Evolutionary conservation across 768 basidiomycete genomes (phyloP).

Genomic region (Lactarius indigo): DNA sequence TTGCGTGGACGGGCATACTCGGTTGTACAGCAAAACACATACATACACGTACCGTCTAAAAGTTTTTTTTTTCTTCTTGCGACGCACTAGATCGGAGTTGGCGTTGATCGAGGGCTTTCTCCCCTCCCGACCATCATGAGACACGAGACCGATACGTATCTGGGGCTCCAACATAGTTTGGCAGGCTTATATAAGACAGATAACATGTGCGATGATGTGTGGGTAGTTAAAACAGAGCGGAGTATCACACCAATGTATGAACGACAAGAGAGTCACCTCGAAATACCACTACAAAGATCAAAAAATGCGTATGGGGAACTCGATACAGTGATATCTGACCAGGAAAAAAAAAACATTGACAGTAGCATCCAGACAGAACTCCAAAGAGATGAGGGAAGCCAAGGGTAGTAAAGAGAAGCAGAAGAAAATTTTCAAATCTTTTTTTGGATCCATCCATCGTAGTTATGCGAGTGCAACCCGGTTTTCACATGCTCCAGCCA

Average conservation of each 20-base stretch:
- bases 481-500: background rate
- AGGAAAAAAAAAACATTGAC: background rate
- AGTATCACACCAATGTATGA: background rate
- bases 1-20: background rate
- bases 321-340: constrained; percentile 14
- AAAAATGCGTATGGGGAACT: constrained; percentile 12
- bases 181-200: constrained; percentile 1
- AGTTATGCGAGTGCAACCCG: background rate
- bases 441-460: background rate
- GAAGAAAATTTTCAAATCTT: background rate
- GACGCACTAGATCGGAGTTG: background rate
- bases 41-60: background rate
- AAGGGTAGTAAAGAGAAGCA: background rate
- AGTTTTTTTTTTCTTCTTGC: background rate
- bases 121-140: background rate
- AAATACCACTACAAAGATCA: background rate
- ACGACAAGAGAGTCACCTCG: background rate
- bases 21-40: background rate
- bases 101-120: background rate
- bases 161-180: background rate
- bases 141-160: background rate
- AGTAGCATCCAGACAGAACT: constrained; percentile 13
- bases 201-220: background rate
- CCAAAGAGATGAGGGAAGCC: constrained; percentile 5
- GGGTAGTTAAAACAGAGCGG: background rate